Evolutionary conservation across 129 eudicot genomes (phyloP), one percentile per base, ranked within the genome.

Genomic region (Helichrysum umbraculigerum): DNA sequence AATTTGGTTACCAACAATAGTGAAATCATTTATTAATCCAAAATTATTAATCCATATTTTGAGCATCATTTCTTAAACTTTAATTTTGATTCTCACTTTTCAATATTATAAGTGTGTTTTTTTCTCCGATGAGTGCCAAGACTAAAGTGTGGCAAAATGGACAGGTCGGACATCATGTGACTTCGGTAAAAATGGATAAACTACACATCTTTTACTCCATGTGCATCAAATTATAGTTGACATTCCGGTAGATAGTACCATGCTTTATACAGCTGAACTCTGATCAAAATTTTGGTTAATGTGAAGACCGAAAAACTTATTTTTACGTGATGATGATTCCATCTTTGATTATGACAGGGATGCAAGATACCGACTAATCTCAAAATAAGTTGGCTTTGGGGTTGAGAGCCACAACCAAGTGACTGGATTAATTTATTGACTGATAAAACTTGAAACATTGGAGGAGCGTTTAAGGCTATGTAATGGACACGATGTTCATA

Each of bases 371-470:
- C 10, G 47, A 41, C 0, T 25, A 30, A 66, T 47, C 83, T 92
- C 88, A 30, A 87, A 92, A 83, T 72, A 92, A 70, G 96, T 92
- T 4, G 97, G 97, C 68, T 85, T 89, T 65, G 98, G 96, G 25
- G 96, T 84, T 35, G 96, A 89, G n/a, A 91, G 86, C 58, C 93
- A 82, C 28, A 0, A 32, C 93, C 80, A 76, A 92, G 78, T 17
- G 90, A 87, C 61, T 59, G 86, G 47, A 92, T 81, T 25, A 92
- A 73, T 32, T 92, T 87, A 69, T 82, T 81, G 33, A 92, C 91
- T 4, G 84, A 71, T 29, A 84, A 51, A 16, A 89, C 90, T 32
- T 83, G 91, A 81, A 89, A 92, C 82, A 82, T 89, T 65, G 86
- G 87, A 42, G 96, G 93, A 7, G 87, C 75, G 33, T 86, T 89